phyloP scores from a whole-genome alignment of 2,329 filamentous ascomycete species.

The Aciculosporium take region DNA sequence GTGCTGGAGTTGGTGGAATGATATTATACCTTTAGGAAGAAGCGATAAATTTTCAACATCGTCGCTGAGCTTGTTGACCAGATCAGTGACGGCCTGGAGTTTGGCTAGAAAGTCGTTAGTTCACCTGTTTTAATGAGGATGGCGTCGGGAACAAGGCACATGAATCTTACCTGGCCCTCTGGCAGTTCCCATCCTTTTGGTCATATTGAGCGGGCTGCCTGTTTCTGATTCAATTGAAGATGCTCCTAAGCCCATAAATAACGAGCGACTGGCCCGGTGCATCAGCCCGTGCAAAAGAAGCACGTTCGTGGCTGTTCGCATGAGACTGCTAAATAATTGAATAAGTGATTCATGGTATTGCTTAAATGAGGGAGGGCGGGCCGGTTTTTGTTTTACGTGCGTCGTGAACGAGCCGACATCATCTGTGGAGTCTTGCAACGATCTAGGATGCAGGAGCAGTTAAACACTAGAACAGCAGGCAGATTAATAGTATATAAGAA shows the following conservation, averaged over 20 bases:
- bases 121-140: conserved; percentile 2
- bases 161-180: conserved; percentile 28
- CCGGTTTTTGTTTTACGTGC: too few relatives aligned
- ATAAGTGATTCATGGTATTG: too few relatives aligned
- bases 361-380: too few relatives aligned
- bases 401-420: too few relatives aligned
- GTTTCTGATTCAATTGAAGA: neutral
- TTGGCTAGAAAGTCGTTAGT: conserved; percentile 36
- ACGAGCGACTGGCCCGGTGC: neutral
- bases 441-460: too few relatives aligned
- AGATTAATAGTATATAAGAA: too few relatives aligned
- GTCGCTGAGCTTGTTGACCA: conserved; percentile 46
- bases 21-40: conserved; percentile 40
- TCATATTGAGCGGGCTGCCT: conserved; percentile 11
- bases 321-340: too few relatives aligned
- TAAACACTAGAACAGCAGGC: too few relatives aligned
- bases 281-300: too few relatives aligned
- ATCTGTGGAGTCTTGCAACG: too few relatives aligned
- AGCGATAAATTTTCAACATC: conserved; percentile 50
- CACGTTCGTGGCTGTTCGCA: too few relatives aligned
- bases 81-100: conserved; percentile 48
- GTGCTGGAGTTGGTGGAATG: neutral
- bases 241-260: neutral
- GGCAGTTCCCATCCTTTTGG: conserved; percentile 16
- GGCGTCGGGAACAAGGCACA: neutral